Evolutionary conservation across 2,329 filamentous ascomycete genomes (phyloP).

Genomic region (Pseudogymnoascus sp.): DNA sequence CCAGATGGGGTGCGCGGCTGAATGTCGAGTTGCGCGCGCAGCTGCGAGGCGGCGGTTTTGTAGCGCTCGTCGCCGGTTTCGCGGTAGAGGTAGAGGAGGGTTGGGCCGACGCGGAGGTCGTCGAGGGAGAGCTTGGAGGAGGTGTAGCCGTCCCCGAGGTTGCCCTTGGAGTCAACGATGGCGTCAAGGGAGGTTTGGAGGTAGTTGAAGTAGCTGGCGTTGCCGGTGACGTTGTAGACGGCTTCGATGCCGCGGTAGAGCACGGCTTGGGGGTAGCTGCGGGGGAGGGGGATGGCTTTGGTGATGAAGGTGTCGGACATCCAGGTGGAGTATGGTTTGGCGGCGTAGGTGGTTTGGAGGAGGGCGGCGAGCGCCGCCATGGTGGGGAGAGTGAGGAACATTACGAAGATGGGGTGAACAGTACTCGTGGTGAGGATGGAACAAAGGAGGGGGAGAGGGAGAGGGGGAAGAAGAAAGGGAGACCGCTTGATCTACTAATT

Average conservation of each 20-base stretch:
- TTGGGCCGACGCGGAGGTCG: constrained; percentile 47
- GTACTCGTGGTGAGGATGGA: background rate
- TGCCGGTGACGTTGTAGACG: constrained; percentile 36
- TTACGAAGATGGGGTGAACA: background rate
- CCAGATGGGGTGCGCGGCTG: constrained; percentile 44
- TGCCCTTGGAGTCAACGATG: constrained; percentile 41
- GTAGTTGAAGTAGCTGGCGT: constrained; percentile 38
- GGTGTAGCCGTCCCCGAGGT: constrained; percentile 39
- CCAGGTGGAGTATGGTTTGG: constrained; percentile 6
- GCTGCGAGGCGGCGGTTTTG: constrained; percentile 38
- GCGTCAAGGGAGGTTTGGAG: constrained; percentile 40
- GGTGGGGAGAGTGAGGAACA: background rate
- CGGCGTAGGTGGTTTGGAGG: background rate
- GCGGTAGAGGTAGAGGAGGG: constrained; percentile 43
- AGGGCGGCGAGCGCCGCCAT: background rate
- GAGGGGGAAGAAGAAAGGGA: background rate
- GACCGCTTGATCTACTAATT: background rate
- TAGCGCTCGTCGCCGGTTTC: constrained; percentile 41
- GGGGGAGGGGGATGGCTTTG: constrained; percentile 33
- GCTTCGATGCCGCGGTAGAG: constrained; percentile 42
- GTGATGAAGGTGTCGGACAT: constrained; percentile 43
- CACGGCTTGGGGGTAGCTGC: constrained; percentile 39
- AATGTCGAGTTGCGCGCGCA: constrained; percentile 40
- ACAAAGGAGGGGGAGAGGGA: background rate
- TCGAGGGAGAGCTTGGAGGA: constrained; percentile 43